These are phyloP conservation scores for Pythium utonaiense DNA, from an alignment of 352 stramenopile genomes.

Conservation along the genomic window DNA sequence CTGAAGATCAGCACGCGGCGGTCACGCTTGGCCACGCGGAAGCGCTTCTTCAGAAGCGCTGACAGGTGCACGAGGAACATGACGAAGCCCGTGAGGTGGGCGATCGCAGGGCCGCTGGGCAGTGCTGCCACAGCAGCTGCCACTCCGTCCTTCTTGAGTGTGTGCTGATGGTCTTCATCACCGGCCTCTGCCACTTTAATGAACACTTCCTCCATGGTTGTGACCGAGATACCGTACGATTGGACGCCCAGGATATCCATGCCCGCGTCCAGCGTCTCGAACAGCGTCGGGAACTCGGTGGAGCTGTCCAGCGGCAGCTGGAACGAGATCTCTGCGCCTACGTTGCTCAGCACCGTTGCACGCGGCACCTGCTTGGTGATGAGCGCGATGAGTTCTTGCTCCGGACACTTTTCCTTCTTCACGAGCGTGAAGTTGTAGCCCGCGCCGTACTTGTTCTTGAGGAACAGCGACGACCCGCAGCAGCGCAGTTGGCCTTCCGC, in stretches of 20 bases:
- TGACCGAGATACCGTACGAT: slow-evolving; percentile 87
- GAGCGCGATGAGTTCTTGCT: slow-evolving; percentile 33
- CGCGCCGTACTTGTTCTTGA: slow-evolving; percentile 65
- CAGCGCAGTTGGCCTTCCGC: slow-evolving; percentile 56
- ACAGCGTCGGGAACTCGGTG: slow-evolving; percentile 55
- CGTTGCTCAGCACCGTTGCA: slow-evolving; percentile 62
- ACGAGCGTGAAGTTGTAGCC: slow-evolving; percentile 72
- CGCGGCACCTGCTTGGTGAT: slow-evolving; percentile 28
- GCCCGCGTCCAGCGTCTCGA: slow-evolving; percentile 59
- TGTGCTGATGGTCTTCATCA: slow-evolving; percentile 49
- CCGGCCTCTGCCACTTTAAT: slow-evolving; percentile 79
- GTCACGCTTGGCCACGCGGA: slow-evolving; percentile 85
- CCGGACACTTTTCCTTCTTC: slow-evolving; percentile 34
- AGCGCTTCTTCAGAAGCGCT: slow-evolving; percentile 83
- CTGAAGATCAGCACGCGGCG: slow-evolving; percentile 79
- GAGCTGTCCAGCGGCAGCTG: slow-evolving; percentile 64
- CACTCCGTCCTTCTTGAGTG: slow-evolving; percentile 28
- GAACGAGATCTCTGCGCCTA: slow-evolving; percentile 77
- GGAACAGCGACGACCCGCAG: slow-evolving; percentile 61
- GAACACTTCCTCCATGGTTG: slow-evolving; percentile 88
- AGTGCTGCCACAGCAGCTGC: background rate
- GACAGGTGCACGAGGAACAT: slow-evolving; percentile 80
- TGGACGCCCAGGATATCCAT: slow-evolving; percentile 32
- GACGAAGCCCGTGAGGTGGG: slow-evolving; percentile 12
- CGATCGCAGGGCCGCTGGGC: slow-evolving; percentile 10